Base-by-base conservation (phyloP, 768 basidiomycete species). In the Astraeus odoratus region DNA sequence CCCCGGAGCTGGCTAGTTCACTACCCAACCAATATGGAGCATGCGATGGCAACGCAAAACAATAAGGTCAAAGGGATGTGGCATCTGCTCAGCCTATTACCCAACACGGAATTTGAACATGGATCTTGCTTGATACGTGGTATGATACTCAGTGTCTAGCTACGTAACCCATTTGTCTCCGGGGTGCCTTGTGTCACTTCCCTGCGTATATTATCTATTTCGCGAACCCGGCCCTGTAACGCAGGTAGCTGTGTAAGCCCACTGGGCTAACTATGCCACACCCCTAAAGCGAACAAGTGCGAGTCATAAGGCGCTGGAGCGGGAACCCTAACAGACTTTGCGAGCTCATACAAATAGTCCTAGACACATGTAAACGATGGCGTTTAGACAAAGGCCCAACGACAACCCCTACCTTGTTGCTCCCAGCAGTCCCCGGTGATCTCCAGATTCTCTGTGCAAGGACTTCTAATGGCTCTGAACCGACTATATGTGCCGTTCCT, bases 321-420 rank as follows among this genome's bases (percentile, higher is more conserved):
- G 3, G 96, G 76, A 10, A 76, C 63, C n/a, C 81, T 73, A 0
- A 97, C 76, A 0, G 87, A 77, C 15, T 77, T 71, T 0, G 80
- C 82, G 1, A 97, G 79, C 9, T 77, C 71, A 58, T 83, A 95
- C 2, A 96, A 68, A 57, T 97, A 97, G 27, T 96, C 92, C 90
- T 94, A 49, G n/a, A n/a, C n/a, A n/a, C n/a, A n/a, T n/a, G n/a
- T n/a, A n/a, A n/a, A n/a, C n/a, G n/a, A n/a, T n/a, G n/a, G n/a
- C n/a, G n/a, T n/a, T n/a, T n/a, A n/a, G n/a, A n/a, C n/a, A n/a
- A n/a, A n/a, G n/a, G n/a, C n/a, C n/a, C n/a, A n/a, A n/a, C n/a
- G n/a, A n/a, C n/a, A n/a, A n/a, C n/a, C n/a, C n/a, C n/a, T 33
- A 86, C 92, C 71, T 92, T 94, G 69, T 98, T 98, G 2, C 69